Evolutionary conservation across 108 stramenopile genomes (phyloP).

Genomic region (Cyclotella cryptica): DNA sequence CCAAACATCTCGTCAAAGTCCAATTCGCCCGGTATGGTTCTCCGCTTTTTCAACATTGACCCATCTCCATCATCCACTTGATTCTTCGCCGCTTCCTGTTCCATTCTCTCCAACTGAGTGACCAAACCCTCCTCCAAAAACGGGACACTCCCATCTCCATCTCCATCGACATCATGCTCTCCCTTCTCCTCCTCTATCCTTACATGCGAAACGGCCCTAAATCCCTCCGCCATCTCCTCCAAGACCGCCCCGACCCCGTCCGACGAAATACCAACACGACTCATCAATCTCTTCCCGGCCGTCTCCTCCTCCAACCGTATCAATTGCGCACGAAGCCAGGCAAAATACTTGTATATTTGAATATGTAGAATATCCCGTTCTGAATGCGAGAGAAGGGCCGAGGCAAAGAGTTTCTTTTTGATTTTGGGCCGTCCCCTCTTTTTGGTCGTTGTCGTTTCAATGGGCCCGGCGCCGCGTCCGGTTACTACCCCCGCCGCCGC

Average conservation of each 20-base stretch:
- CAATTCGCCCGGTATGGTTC: not conserved
- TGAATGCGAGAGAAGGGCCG: not conserved
- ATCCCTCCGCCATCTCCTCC: not conserved
- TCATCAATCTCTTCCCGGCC: constrained; percentile 4
- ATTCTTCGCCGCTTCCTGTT: not conserved
- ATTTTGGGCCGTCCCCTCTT: not conserved
- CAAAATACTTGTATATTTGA: constrained; percentile 11
- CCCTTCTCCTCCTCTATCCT: not conserved
- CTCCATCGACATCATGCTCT: not conserved
- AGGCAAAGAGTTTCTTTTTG: constrained; percentile 6
- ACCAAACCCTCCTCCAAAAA: not conserved
- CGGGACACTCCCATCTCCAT: not conserved
- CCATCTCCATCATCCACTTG: not conserved
- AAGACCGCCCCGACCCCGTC: not conserved
- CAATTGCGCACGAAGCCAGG: not conserved
- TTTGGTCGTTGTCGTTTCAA: not conserved
- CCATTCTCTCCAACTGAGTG: not conserved
- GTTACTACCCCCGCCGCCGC: not conserved
- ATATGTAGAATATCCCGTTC: constrained; percentile 1
- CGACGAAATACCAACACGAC: not conserved
- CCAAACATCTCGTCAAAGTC: constrained; percentile 25
- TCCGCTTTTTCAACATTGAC: not conserved
- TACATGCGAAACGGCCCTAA: not conserved
- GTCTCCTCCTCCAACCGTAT: not conserved
- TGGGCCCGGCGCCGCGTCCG: too few species aligned